Percentiles rank a stretch among this genome's conserved stretches.
phyloP scores from a whole-genome alignment of 306 rosid genomes.

The Vigna reflexopilosa region DNA sequence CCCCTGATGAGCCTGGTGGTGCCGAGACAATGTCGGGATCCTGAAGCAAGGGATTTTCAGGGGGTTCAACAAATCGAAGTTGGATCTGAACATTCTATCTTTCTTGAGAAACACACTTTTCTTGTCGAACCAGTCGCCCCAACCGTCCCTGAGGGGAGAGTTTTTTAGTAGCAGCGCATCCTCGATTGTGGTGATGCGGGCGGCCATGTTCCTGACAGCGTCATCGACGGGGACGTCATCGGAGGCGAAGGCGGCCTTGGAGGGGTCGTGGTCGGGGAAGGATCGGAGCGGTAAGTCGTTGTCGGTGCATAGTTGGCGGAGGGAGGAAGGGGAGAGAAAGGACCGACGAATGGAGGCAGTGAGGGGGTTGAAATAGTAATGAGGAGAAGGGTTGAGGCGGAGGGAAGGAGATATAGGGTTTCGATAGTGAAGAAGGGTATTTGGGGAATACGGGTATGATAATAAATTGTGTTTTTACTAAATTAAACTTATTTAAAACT shows the following conservation, averaged over 20 bases:
- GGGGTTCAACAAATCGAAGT: slow-evolving; percentile 70
- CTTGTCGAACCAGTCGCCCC: too few species aligned
- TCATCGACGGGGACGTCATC: slow-evolving; percentile 81
- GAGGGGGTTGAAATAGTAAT: slow-evolving; percentile 47
- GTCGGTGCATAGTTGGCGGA: slow-evolving; percentile 27
- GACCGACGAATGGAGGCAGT: slow-evolving; percentile 62
- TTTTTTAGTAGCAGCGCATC: slow-evolving; percentile 67
- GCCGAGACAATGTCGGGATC: slow-evolving; percentile 69
- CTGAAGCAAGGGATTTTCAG: slow-evolving; percentile 71
- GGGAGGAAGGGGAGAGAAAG: slow-evolving; percentile 53
- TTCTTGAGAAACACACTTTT: background rate
- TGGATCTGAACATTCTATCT: slow-evolving; percentile 81
- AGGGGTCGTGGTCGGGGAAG: slow-evolving; percentile 51
- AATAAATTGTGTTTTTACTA: too few species aligned
- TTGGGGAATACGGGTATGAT: too few species aligned
- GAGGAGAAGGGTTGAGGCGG: background rate
- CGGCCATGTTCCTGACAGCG: slow-evolving; percentile 35
- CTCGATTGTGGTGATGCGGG: slow-evolving; percentile 55
- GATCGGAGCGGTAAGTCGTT: slow-evolving; percentile 45
- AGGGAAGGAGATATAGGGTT: slow-evolving; percentile 17
- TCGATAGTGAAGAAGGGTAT: background rate
- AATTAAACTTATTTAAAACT: too few species aligned
- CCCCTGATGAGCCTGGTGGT: slow-evolving; percentile 62
- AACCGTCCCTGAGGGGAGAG: slow-evolving; percentile 57
- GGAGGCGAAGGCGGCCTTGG: slow-evolving; percentile 69